Evolutionary conservation across 441 rosid genomes (phyloP).

Genomic region (Biscutella auriculata): DNA sequence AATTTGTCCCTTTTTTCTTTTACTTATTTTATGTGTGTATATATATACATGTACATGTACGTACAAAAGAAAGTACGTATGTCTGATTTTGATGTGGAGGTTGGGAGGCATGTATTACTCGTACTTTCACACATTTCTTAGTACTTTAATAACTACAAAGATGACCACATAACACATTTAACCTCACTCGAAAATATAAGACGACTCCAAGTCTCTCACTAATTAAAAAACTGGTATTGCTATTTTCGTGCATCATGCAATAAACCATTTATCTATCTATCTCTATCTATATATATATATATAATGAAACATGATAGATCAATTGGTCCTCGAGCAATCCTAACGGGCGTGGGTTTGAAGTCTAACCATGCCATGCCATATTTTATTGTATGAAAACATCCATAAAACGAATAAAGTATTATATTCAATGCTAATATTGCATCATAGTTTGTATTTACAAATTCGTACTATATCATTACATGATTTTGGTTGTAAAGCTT

Average conservation of each 20-base stretch:
- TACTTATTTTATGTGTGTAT: not conserved
- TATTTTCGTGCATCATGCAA: not conserved
- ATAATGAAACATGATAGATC: too few species aligned
- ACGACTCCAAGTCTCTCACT: too few species aligned
- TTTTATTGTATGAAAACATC: not conserved
- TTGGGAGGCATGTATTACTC: conserved; percentile 7
- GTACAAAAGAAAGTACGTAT: conserved; percentile 5
- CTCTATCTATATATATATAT: too few species aligned
- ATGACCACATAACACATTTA: not conserved
- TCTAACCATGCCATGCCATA: conserved; percentile 14
- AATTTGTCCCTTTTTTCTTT: not conserved
- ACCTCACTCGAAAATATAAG: not conserved
- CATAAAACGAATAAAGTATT: not conserved
- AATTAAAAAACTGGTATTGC: too few species aligned
- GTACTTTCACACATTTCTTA: not conserved
- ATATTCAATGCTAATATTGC: too few species aligned
- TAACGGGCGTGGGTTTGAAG: conserved; percentile 14
- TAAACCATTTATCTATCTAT: too few species aligned
- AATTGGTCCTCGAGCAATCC: not conserved
- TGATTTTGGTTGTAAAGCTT: not conserved
- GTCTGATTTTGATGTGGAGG: not conserved
- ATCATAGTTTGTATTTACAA: not conserved
- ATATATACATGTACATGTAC: not conserved
- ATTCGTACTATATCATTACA: not conserved
- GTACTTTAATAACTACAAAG: not conserved